Evolutionary conservation across 2,329 filamentous ascomycete species (phyloP).

Genomic region (Beauveria sp.): DNA sequence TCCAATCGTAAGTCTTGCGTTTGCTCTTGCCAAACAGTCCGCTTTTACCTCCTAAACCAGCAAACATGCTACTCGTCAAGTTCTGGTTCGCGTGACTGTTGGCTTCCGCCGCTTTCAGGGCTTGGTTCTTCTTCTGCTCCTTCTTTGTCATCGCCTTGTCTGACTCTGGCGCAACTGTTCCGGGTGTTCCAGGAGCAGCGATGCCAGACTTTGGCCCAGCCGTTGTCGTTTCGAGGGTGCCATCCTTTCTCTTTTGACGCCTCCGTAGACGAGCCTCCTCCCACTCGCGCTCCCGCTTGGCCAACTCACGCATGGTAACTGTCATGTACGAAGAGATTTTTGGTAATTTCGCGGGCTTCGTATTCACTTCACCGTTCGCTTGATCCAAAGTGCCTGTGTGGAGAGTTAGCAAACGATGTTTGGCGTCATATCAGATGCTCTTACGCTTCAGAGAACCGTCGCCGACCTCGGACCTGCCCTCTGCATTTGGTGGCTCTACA

Average conservation of each 20-base stretch:
- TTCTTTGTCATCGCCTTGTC: constrained; percentile 78
- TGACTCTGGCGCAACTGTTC: constrained; percentile 53
- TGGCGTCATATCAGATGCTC: constrained; percentile 15
- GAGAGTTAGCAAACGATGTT: constrained; percentile 8
- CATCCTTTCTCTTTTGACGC: constrained; percentile 55
- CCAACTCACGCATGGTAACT: constrained; percentile 51
- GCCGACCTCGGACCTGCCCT: constrained; percentile 29
- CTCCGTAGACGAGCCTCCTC: constrained; percentile 67
- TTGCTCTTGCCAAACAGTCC: constrained; percentile 51
- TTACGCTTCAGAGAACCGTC: constrained; percentile 54
- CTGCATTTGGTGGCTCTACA: constrained; percentile 18
- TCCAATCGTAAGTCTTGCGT: constrained; percentile 68
- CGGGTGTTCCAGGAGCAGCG: constrained; percentile 53
- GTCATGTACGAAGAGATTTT: constrained; percentile 44
- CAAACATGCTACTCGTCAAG: constrained; percentile 68
- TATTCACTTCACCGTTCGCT: constrained; percentile 27
- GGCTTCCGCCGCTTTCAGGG: constrained; percentile 70
- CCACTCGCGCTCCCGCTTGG: constrained; percentile 57
- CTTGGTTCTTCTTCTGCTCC: constrained; percentile 66
- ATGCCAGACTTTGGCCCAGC: constrained; percentile 46
- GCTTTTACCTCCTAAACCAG: constrained; percentile 55
- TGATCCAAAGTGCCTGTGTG: constrained; percentile 33
- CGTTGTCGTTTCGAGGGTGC: constrained; percentile 42
- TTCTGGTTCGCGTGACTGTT: constrained; percentile 78
- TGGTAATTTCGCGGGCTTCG: constrained; percentile 38